Conservation (phyloP, 129 eudicot genomes). For the Cynara cardunculus region DNA sequence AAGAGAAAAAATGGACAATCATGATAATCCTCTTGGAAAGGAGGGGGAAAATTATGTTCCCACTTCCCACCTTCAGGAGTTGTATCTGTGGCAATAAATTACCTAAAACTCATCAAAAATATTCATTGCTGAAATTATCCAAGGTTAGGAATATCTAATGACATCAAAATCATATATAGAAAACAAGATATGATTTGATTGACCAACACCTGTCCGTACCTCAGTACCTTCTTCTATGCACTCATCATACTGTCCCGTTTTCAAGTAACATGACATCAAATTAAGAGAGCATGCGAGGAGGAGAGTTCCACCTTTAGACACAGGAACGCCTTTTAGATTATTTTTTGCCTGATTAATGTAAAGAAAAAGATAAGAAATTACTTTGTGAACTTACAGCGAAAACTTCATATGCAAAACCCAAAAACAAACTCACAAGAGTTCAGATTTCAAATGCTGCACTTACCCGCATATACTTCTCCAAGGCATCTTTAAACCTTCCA, state of each 20-base stretch:
- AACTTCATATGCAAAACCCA: conserved; percentile 8
- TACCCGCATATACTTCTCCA: conserved; percentile 78
- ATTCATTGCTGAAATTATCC: neutral
- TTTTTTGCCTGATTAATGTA: conserved; percentile 68
- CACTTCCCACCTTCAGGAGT: neutral
- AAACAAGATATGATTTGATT: neutral
- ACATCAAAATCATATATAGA: neutral
- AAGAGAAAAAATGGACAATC: conserved; percentile 10
- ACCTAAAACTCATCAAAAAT: neutral
- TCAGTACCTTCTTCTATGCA: conserved; percentile 91
- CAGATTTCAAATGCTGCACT: conserved; percentile 29
- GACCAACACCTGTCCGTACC: conserved; percentile 39
- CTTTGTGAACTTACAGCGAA: neutral
- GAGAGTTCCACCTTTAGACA: conserved; percentile 60
- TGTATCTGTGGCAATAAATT: neutral
- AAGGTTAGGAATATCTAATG: neutral
- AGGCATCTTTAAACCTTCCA: conserved; percentile 70
- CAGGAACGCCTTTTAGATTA: conserved; percentile 71
- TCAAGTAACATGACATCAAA: conserved; percentile 94
- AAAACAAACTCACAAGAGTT: neutral
- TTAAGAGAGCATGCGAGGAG: conserved; percentile 85
- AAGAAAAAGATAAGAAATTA: neutral
- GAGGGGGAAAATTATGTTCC: neutral
- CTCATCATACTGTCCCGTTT: conserved; percentile 73
- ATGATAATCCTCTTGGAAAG: neutral